These are phyloP conservation scores for Primulina huaijiensis DNA, from an alignment of 257 asterid genomes.

Conservation along the genomic window DNA sequence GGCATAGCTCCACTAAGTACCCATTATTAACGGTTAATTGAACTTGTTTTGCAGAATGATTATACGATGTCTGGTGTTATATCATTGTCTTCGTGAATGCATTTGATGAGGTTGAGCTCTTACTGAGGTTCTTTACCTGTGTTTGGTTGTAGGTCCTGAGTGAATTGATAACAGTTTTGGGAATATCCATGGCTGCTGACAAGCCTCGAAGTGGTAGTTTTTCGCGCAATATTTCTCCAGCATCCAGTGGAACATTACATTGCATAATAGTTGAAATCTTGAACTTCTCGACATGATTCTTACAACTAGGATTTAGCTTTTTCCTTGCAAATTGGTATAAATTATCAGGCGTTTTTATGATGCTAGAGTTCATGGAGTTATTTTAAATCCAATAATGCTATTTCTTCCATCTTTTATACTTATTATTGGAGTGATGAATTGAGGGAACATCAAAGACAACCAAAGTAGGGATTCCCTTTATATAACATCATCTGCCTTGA, in stretches of 20 bases:
- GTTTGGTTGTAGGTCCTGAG: conserved; percentile 22
- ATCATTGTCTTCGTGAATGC: not conserved
- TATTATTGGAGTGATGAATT: too few relatives aligned
- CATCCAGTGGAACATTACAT: conserved; percentile 24
- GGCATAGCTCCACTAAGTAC: not conserved
- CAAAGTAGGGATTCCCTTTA: not conserved
- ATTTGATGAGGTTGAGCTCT: not conserved
- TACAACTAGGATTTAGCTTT: too few relatives aligned
- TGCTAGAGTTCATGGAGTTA: not conserved
- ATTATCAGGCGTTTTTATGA: too few relatives aligned
- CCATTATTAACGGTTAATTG: not conserved
- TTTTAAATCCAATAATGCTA: too few relatives aligned
- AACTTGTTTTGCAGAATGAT: not conserved
- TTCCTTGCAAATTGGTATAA: too few relatives aligned
- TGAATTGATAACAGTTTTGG: conserved; percentile 9
- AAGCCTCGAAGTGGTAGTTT: conserved; percentile 74
- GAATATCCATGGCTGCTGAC: conserved; percentile 53
- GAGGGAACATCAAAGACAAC: too few relatives aligned
- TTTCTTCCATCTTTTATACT: too few relatives aligned
- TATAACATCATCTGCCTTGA: not conserved
- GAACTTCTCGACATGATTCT: too few relatives aligned
- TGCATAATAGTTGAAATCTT: too few relatives aligned
- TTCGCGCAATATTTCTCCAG: conserved; percentile 64
- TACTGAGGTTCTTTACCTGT: conserved; percentile 3
- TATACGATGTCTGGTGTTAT: not conserved